These are phyloP conservation scores for Cryphonectria radicalis DNA, from an alignment of 2,329 filamentous ascomycete species.

Conservation along the genomic window DNA sequence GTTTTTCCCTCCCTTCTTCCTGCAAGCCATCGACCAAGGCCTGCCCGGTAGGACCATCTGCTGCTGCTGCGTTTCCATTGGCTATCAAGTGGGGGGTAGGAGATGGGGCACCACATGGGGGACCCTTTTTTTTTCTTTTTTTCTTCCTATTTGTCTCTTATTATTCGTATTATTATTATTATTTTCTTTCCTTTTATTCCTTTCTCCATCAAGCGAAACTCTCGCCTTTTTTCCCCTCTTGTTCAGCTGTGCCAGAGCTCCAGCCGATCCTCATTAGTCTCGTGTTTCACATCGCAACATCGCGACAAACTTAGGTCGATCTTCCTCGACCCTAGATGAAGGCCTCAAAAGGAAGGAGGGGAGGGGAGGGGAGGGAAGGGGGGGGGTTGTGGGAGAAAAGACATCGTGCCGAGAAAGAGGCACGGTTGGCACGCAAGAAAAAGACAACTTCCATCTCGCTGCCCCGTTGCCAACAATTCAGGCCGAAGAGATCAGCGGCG, in stretches of 20 bases:
- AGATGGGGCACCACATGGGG: neutral
- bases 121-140: neutral
- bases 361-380: neutral
- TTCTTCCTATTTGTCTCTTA: neutral
- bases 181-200: neutral
- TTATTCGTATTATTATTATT: neutral
- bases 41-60: neutral
- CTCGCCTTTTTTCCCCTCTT: neutral
- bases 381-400: neutral
- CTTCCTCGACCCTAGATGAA: conserved; percentile 12
- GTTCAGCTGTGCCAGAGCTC: conserved; percentile 9
- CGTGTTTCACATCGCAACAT: conserved; percentile 24
- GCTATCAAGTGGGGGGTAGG: neutral
- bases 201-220: neutral
- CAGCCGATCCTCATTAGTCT: conserved; percentile 28
- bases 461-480: conserved; percentile 5
- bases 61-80: neutral
- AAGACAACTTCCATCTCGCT: conserved; percentile 19
- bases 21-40: conserved; percentile 4
- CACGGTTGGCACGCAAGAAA: conserved; percentile 14
- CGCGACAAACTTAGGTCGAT: conserved; percentile 24
- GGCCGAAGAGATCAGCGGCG: neutral
- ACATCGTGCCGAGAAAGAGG: neutral
- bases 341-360: conserved; percentile 13
- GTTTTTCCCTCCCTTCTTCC: neutral